Evolutionary conservation across 2,329 filamentous ascomycete genomes (phyloP), one percentile per base, ranked within the genome.

Genomic region (Penicillium sp.): DNA sequence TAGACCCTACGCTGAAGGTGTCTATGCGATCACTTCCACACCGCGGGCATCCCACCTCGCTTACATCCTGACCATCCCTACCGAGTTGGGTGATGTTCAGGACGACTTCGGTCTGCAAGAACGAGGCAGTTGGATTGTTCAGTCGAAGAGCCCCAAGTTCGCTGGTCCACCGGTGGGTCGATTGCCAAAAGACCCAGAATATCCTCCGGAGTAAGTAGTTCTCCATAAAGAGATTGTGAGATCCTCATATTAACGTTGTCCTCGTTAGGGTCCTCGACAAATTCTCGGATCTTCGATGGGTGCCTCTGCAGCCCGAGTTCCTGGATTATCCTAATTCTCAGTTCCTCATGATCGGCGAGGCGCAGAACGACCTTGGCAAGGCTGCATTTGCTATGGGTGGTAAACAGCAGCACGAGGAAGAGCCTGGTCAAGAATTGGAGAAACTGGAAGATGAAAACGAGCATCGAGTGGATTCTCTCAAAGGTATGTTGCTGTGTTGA

Each of bases 21-120:
- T 96, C 0, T 96, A 96, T 65, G 88, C 88, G 0, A 86, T 96
- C 50, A 90, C 88, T 0, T 85, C 82, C 2, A 90, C 87, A 0
- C 85, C 85, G 1, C 79, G 86, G 0, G 84, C 88, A 46, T 89
- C 86, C 2, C 91, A 96, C 65, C 78, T 97, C 9, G 89, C 83
- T 0, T 96, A 96, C 67, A 82, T 92, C 56, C 76, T 92, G 46
- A 96, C 90, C 0, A 81, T 93, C 29, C 90, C 91, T 0, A 76
- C 82, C 3, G 77, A 89, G 56, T 70, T 89, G 2, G 87, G 86
- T 1, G 83, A 90, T 48, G 81, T 94, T 0, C 91, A 96, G 72
- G 79, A 83, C 38, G 86, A 90, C 55, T 80, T 96, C 13, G 91
- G 92, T 0, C 71, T 96, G 7, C 79, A 81, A 38, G 75, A 84